Percentiles rank a stretch among this genome's conserved stretches.
These are phyloP conservation scores for Penicillium psychrosexuale DNA, from an alignment of 2,329 filamentous ascomycete genomes.

Conservation along the genomic window DNA sequence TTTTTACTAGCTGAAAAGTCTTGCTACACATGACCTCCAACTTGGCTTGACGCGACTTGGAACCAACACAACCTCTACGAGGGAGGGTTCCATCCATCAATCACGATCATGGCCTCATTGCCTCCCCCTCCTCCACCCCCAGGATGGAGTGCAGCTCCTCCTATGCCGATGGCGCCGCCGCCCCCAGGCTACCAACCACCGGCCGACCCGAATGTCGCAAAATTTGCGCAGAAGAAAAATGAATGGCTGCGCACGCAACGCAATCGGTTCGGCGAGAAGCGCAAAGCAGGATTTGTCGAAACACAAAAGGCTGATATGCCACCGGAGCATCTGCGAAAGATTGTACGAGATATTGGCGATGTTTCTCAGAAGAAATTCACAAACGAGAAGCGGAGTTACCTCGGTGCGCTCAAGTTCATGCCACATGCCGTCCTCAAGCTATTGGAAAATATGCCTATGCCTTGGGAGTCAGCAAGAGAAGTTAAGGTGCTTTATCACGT, in stretches of 20 bases:
- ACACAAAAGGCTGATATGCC: constrained; percentile 99
- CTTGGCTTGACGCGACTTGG: constrained; percentile 37
- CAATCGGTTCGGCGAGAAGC: constrained; percentile 93
- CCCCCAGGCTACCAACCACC: constrained; percentile 81
- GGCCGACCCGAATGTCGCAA: constrained; percentile 78
- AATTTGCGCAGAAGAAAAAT: constrained; percentile 98
- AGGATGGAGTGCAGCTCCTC: constrained; percentile 58
- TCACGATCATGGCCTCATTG: constrained; percentile 54
- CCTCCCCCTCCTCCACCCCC: constrained; percentile 70
- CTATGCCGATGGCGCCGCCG: constrained; percentile 63
- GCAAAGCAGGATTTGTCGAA: constrained; percentile 93
- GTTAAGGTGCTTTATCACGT: constrained; percentile 98
- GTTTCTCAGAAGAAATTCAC: constrained; percentile 99
- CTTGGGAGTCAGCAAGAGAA: constrained; percentile 93
- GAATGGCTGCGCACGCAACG: constrained; percentile 93
- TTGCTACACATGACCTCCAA: constrained; percentile 22
- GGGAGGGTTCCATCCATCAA: constrained; percentile 25
- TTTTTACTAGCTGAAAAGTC: constrained; percentile 2
- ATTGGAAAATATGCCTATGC: constrained; percentile 99
- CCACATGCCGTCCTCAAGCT: constrained; percentile 96
- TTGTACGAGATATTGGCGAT: constrained; percentile 97
- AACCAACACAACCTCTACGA: constrained; percentile 24
- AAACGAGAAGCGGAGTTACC: constrained; percentile 95
- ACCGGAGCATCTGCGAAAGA: constrained; percentile 95
- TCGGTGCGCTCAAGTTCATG: constrained; percentile 98